Evolutionary conservation across 352 stramenopile genomes (phyloP), one percentile per base, ranked within the genome.

Genomic region (Aphanomyces astaci): DNA sequence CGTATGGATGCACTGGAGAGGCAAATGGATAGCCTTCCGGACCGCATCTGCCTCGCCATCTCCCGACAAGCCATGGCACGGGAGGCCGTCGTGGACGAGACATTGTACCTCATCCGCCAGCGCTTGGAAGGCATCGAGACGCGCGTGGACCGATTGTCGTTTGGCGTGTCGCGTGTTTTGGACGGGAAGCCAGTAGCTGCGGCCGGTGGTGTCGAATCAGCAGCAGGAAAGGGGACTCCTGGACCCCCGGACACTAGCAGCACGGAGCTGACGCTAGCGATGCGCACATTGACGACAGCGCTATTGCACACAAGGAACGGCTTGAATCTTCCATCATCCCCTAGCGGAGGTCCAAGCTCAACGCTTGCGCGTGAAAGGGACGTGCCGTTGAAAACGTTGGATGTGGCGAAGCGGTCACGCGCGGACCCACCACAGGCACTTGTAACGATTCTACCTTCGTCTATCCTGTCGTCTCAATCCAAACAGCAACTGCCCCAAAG

Each of bases 1-100:
- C 51, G 51, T 25, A 59, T 59, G 51, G 51, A 59, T 39, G 51
- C 51, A 39, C 51, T 59, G 7, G 51, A 59, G 51, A 59, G 51
- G 51, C 51, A 59, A 33, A 59, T 59, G 27, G 51, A 59, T 22
- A 59, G 27, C 51, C 51, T 59, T 28, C 51, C 51, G 33, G 51
- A 59, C 15, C 51, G 51, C 30, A 59, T 59, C 19, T 59, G 51
- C 51, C 27, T 32, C n/a, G 51, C 27, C 11, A 32, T 59, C 5
- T 15, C 51, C 51, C 15, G 30, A 36, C 51, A 59, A 36, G 17
- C 51, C 7, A 30, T 28, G 25, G 22, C 7, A 15, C 51, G 51
- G 22, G 30, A 59, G 9, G 30, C 51, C 22, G 22, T 15, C n/a
- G 51, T 59, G 25, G 51, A 59, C 51, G 51, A 59, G n/a, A 59